A percentile compares a stretch with the other conserved stretches of the same genome.
Conservation (phyloP, 345 rosid species). For the Lepidium didymum region DNA sequence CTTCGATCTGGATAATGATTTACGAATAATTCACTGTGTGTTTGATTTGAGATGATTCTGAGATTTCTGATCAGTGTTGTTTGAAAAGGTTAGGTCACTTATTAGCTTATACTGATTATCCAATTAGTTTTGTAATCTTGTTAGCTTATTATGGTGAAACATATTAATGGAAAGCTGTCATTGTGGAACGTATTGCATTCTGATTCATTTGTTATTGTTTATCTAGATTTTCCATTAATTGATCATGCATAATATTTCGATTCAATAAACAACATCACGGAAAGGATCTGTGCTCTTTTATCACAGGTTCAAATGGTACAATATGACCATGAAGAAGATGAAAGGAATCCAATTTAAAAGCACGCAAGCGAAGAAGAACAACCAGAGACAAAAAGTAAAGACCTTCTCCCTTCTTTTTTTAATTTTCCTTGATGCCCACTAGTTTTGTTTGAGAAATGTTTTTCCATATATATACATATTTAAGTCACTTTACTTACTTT, state of each 20-base stretch:
- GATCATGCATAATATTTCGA: not conserved
- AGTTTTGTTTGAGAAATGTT: not conserved
- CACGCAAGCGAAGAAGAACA: slow-evolving; percentile 41
- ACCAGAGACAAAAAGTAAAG: slow-evolving; percentile 35
- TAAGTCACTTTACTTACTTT: slow-evolving; percentile 2
- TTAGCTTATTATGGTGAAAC: not conserved
- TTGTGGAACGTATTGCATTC: too few species aligned
- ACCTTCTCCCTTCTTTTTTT: not conserved
- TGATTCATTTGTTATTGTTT: not conserved
- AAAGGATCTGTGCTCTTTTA: slow-evolving; percentile 1
- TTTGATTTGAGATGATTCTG: not conserved
- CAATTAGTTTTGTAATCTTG: not conserved
- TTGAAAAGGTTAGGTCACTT: not conserved
- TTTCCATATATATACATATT: not conserved
- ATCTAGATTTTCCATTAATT: not conserved
- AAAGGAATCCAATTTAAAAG: slow-evolving; percentile 25
- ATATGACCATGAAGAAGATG: slow-evolving; percentile 31
- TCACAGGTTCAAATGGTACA: slow-evolving; percentile 37
- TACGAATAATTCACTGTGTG: not conserved
- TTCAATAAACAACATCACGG: not conserved
- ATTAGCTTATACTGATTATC: not conserved
- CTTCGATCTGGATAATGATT: not conserved
- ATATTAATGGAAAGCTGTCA: too few species aligned
- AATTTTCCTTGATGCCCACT: not conserved
- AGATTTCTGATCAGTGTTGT: not conserved